Conservation (phyloP, 225 moss, liverwort and hornwort species). For the Physcomitrellopsis africana region DNA sequence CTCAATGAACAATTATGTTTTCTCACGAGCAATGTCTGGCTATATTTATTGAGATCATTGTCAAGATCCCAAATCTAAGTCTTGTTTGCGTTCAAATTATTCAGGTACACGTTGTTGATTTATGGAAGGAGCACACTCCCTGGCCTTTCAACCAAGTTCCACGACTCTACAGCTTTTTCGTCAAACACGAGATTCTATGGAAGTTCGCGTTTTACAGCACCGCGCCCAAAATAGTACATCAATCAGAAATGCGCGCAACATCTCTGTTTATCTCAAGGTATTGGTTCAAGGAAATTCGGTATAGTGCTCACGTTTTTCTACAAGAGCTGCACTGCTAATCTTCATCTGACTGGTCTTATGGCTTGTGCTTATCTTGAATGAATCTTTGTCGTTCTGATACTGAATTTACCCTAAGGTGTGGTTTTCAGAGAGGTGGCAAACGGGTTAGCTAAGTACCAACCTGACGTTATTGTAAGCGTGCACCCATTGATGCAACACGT, state of each 20-base stretch:
- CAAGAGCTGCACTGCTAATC: neutral
- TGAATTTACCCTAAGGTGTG: slow-evolving; percentile 5
- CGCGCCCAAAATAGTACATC: slow-evolving; percentile 74
- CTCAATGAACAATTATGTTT: neutral
- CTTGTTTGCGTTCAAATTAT: neutral
- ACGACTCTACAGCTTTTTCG: slow-evolving; percentile 91
- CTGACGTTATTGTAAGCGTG: slow-evolving; percentile 96
- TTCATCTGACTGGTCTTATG: neutral
- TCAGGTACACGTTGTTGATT: slow-evolving; percentile 80
- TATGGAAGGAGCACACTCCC: slow-evolving; percentile 96
- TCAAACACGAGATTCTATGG: slow-evolving; percentile 96
- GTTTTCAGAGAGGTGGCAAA: slow-evolving; percentile 85
- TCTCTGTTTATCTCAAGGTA: slow-evolving; percentile 89
- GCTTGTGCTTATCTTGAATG: neutral
- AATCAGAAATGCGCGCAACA: slow-evolving; percentile 92
- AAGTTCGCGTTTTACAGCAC: slow-evolving; percentile 83
- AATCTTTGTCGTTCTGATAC: slow-evolving; percentile 2
- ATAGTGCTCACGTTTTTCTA: neutral
- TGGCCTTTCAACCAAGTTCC: slow-evolving; percentile 99
- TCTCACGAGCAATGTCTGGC: too few species aligned
- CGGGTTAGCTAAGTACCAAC: slow-evolving; percentile 87
- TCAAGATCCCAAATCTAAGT: too few species aligned
- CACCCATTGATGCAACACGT: slow-evolving; percentile 99
- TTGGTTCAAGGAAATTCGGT: neutral
- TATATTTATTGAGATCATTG: too few species aligned